Evolutionary conservation across 352 stramenopile species (phyloP), one percentile per base, ranked within the genome.

Genomic region (Pythium periplocum): DNA sequence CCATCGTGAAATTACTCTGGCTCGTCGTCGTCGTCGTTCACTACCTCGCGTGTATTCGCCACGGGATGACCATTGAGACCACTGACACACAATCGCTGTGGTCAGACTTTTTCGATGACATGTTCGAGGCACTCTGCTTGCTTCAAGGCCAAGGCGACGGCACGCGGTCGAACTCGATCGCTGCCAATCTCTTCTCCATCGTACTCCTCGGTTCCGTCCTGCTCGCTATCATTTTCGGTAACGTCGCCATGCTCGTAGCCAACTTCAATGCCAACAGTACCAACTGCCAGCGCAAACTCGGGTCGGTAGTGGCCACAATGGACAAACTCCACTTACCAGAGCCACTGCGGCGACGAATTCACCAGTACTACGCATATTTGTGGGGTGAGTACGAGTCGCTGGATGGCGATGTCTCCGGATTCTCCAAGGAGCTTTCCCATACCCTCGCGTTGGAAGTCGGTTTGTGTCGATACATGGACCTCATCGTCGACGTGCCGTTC

Each of bases 381-480:
- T 87, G 73, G 73, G 57, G 64, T 32, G 73, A 90, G 52, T 86
- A 88, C 51, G 69, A 88, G 50, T 80, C 70, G 6, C 52, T 88
- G 4, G 75, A 88, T 35, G 73, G 73, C 2, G 68, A 79, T 3
- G 57, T 84, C 40, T 66, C 59, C 8, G 55, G 56, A 10, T 85
- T 90, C 45, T 62, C 71, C 1, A 78, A 82, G 40, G 69, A 84
- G 2, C 53, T 90, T 4, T 71, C 68, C 4, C 73, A 85, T 46
- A 90, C 78, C 26, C 67, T 90, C 1, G 71, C 67, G 17, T 74
- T 83, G 1, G 77, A 90, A 46, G 71, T 88, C 46, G 71, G 71
- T 45, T 56, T 90, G 4, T 93, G 74, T 62, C 86, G 87, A 62
- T 91, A 83, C 55, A 80, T 83, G 64, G 64, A 86, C 48, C 46